Percentiles rank a stretch among this genome's conserved stretches.
phyloP scores from a whole-genome alignment of 306 rosid species.

The Styphnolobium japonicum region DNA sequence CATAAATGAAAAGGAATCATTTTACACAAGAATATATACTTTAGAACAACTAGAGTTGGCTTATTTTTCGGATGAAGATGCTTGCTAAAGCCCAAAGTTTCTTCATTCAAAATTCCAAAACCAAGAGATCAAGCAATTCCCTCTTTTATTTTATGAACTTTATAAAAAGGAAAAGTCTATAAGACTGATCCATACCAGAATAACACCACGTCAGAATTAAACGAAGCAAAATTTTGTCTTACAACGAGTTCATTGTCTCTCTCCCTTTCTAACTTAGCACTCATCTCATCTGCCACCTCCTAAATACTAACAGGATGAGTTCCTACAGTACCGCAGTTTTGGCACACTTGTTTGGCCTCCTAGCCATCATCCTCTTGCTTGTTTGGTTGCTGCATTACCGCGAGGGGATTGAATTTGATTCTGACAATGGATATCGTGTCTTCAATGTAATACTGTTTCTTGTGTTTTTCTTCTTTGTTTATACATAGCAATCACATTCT shows the following conservation, averaged over 20 bases:
- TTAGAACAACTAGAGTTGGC: constrained; percentile 21
- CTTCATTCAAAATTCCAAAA: constrained; percentile 58
- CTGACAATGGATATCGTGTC: constrained; percentile 42
- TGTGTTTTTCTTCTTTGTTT: neutral
- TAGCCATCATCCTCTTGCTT: constrained; percentile 65
- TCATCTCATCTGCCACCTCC: neutral
- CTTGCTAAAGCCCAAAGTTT: constrained; percentile 52
- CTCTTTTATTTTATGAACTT: constrained; percentile 29
- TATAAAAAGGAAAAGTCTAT: constrained; percentile 27
- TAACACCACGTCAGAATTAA: constrained; percentile 23
- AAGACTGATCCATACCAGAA: constrained; percentile 28
- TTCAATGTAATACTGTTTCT: constrained; percentile 54
- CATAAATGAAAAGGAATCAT: neutral
- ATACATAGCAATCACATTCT: neutral
- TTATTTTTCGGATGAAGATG: constrained; percentile 8
- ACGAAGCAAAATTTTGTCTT: neutral
- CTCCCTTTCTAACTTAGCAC: neutral
- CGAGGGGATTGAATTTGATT: constrained; percentile 74
- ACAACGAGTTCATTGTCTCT: neutral
- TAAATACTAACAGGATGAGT: neutral
- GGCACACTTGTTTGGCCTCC: constrained; percentile 75
- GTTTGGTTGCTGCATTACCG: constrained; percentile 83
- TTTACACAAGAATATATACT: constrained; percentile 31
- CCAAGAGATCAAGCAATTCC: constrained; percentile 75
- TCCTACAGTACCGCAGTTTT: constrained; percentile 31